A percentile compares a stretch with the other conserved stretches of the same genome.
These are phyloP conservation scores for Drosera spatulata DNA, from an alignment of 179 eudicot genomes.

Conservation along the genomic window DNA sequence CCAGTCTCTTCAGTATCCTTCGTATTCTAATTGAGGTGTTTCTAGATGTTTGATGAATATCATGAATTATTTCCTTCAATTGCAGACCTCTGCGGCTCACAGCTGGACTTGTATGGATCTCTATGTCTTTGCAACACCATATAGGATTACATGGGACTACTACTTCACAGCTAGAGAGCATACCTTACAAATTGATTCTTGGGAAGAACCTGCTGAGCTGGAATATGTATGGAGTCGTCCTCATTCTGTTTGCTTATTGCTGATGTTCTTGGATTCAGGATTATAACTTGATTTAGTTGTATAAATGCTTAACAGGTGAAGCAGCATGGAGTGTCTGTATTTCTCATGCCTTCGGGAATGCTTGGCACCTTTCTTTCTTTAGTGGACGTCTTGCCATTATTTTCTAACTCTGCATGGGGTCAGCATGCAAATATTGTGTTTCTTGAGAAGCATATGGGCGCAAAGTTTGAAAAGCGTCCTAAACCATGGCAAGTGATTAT, in stretches of 20 bases:
- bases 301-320: conserved; percentile 56
- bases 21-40: neutral
- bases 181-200: conserved; percentile 65
- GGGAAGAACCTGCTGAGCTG: conserved; percentile 95
- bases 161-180: conserved; percentile 79
- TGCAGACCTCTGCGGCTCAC: conserved; percentile 80
- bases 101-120: conserved; percentile 98
- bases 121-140: conserved; percentile 95
- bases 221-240: conserved; percentile 59
- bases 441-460: conserved; percentile 92
- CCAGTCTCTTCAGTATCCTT: neutral
- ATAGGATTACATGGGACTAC: conserved; percentile 93
- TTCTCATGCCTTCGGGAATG: conserved; percentile 99
- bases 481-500: conserved; percentile 66
- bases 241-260: conserved; percentile 1
- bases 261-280: neutral
- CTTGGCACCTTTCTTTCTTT: conserved; percentile 85
- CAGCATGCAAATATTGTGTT: conserved; percentile 82
- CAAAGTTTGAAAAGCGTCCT: conserved; percentile 73
- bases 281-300: conserved; percentile 9
- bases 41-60: neutral
- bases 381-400: conserved; percentile 86
- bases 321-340: conserved; percentile 91
- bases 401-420: conserved; percentile 88
- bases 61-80: conserved; percentile 1